Evolutionary conservation across 2,329 filamentous ascomycete species (phyloP).

Genomic region (Cytospora piceicola): DNA sequence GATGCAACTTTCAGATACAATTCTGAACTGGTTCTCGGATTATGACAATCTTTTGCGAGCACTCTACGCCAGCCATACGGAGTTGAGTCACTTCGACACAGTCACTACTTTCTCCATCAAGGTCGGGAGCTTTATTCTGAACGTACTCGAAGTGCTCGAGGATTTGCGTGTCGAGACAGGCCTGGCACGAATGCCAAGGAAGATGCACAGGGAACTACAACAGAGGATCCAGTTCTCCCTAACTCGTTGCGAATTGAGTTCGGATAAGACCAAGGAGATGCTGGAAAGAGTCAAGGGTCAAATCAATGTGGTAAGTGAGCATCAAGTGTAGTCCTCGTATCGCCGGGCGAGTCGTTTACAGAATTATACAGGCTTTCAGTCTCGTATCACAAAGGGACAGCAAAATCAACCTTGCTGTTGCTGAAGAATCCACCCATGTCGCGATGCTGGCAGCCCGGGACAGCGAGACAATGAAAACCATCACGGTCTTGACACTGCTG

Average conservation of each 20-base stretch:
- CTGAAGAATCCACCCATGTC: constrained; percentile 14
- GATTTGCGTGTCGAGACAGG: background rate
- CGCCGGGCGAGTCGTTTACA: background rate
- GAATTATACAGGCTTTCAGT: constrained; percentile 14
- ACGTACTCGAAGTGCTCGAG: background rate
- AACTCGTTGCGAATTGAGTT: constrained; percentile 10
- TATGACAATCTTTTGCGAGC: constrained; percentile 17
- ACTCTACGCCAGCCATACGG: constrained; percentile 16
- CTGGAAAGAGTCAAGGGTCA: constrained; percentile 16
- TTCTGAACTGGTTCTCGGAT: constrained; percentile 18
- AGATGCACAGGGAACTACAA: background rate
- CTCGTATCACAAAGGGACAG: constrained; percentile 22
- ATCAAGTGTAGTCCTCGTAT: too few species aligned
- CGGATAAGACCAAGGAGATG: constrained; percentile 18
- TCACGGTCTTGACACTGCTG: constrained; percentile 16
- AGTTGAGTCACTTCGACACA: constrained; percentile 17
- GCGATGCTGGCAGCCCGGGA: constrained; percentile 20
- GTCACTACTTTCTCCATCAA: constrained; percentile 17
- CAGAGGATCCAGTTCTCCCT: constrained; percentile 20
- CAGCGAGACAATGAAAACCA: constrained; percentile 24
- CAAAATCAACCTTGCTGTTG: constrained; percentile 19
- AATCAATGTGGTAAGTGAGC: constrained; percentile 17
- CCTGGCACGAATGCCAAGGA: background rate
- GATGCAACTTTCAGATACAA: background rate
- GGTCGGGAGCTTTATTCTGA: background rate